Evolutionary conservation across 1,139 yeast genomes (phyloP).

Genomic region (Yamadazyma mexicana): DNA sequence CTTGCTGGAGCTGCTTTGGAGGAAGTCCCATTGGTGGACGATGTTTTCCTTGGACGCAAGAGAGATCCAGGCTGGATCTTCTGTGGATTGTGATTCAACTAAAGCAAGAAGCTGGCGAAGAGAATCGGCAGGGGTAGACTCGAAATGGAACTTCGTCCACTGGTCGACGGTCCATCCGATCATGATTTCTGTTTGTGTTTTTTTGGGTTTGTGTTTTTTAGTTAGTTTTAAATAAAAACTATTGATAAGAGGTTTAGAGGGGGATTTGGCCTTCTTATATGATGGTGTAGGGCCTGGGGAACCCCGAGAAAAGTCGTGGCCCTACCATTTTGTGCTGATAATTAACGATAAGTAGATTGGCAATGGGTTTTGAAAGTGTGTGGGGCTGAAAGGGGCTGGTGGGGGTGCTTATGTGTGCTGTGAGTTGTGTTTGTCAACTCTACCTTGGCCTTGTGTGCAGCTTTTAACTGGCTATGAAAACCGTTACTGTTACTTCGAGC

Average conservation of each 20-base stretch:
- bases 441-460: too few relatives aligned
- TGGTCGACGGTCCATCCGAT: conserved; percentile 50
- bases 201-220: background rate
- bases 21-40: conserved; percentile 73
- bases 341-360: too few relatives aligned
- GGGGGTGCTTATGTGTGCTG: too few relatives aligned
- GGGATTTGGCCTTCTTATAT: background rate
- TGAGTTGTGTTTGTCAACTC: background rate
- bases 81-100: conserved; percentile 44
- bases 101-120: conserved; percentile 48
- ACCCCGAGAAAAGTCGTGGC: conserved; percentile 1
- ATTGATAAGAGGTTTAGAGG: too few relatives aligned
- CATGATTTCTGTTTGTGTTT: background rate
- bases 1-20: conserved; percentile 63
- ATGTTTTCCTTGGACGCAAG: conserved; percentile 61
- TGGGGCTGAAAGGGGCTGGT: too few relatives aligned
- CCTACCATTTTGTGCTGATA: too few relatives aligned
- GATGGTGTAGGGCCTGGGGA: background rate
- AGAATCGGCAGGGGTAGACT: conserved; percentile 64
- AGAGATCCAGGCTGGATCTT: conserved; percentile 91
- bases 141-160: conserved; percentile 70
- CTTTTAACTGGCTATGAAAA: too few relatives aligned
- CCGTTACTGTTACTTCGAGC: too few relatives aligned
- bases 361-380: too few relatives aligned
- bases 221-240: too few relatives aligned